Base-by-base conservation (phyloP, 441 rosid genomes). In the Euphorbia schlechtendalii region DNA sequence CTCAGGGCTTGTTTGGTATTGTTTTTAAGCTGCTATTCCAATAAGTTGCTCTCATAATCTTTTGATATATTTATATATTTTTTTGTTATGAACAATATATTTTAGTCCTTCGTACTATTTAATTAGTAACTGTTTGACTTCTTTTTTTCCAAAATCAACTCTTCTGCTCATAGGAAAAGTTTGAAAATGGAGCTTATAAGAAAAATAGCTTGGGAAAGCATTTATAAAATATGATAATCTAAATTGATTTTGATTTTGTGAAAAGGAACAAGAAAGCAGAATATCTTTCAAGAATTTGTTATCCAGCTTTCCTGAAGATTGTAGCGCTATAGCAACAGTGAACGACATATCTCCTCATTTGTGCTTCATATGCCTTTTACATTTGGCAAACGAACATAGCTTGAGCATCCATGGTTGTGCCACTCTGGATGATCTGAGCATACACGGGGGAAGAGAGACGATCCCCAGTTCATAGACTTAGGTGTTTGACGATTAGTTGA, bases 311-410 rank as follows among this genome's bases (percentile, higher is more conserved):
- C 99, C 97, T 11, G 76, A 57, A 59, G 86, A 87, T 32, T 88
- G 89, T 80, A 69, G 65, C 71, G 98, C 89, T 56, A 90, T 93
- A 48, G 81, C 84, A 66, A 73, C 76, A 5, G 75, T 75, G 21
- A 61, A 68, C 34, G 97, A 90, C 56, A 82, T 93, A 56, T 88
- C 99, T 52, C 96, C 99, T 41, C 97, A 93, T 79, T 73, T 93
- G 46, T 90, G 96, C 69, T 93, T 93, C 78, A 93, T 90, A 69
- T 90, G 99, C 78, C 69, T 93, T 18, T 69, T 93, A 64, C 99
- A 93, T 74, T 79, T 93, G 70, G 99, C 99, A 11, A 93, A 93
- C 27, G 97, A 93, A 83, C 92, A 93, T 69, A 88, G 86, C 10
- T 73, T 90, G 72, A 69, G 77, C 71, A 82, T 93, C 69, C 75